A percentile compares a stretch with the other conserved stretches of the same genome.
phyloP scores from a whole-genome alignment of 768 basidiomycete genomes.

The Rhodocollybia butyracea region DNA sequence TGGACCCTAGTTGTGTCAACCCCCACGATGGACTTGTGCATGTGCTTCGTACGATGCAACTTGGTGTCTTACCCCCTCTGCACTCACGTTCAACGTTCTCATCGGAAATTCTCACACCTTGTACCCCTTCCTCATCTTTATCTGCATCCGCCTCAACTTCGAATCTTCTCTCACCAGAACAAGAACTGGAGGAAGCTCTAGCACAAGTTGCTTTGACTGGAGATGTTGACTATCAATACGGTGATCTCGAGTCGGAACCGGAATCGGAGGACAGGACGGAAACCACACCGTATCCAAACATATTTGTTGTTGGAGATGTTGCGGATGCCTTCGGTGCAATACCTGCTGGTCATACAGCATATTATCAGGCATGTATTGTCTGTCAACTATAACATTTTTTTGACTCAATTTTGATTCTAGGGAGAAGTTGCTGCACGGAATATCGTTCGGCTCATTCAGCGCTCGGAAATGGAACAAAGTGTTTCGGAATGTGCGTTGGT shows the following conservation, averaged over 20 bases:
- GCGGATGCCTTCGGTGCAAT: conserved; percentile 65
- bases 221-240: background rate
- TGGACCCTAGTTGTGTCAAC: conserved; percentile 41
- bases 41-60: conserved; percentile 52
- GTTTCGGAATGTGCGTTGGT: background rate
- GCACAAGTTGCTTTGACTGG: background rate
- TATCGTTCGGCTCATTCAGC: conserved; percentile 41
- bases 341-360: conserved; percentile 56
- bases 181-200: background rate
- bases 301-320: conserved; percentile 62
- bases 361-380: conserved; percentile 36
- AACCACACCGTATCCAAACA: conserved; percentile 41
- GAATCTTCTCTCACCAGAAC: background rate
- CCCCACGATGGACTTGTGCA: conserved; percentile 34
- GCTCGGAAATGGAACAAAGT: conserved; percentile 14
- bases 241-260: background rate
- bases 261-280: conserved; percentile 1
- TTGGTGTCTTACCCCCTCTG: conserved; percentile 30
- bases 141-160: background rate
- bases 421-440: conserved; percentile 54
- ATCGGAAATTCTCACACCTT: background rate
- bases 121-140: background rate
- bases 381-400: background rate
- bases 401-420: conserved; percentile 15
- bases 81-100: conserved; percentile 1